Evolutionary conservation across 192 early-diverging fungal genomes (phyloP).

Genomic region (Backusella tuberculispora): DNA sequence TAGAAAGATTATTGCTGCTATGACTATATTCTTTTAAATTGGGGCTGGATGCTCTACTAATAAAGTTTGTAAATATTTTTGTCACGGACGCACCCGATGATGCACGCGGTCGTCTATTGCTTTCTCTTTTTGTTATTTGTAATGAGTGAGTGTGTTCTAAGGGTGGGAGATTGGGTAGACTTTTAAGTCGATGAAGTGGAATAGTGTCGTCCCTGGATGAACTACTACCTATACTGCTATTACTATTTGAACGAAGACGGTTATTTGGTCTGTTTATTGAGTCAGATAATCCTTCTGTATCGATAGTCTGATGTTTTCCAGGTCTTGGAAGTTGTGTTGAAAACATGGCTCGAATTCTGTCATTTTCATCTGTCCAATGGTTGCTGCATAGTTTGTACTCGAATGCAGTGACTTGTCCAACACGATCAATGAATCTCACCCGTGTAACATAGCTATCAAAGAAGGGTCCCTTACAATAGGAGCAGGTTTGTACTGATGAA

Average conservation of each 20-base stretch:
- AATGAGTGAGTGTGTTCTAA: background rate
- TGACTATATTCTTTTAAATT: background rate
- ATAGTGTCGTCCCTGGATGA: background rate
- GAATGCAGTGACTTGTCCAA: slow-evolving; percentile 51
- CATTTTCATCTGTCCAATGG: slow-evolving; percentile 75
- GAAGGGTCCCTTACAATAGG: slow-evolving; percentile 81
- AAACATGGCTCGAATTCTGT: slow-evolving; percentile 66
- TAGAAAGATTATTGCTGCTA: background rate
- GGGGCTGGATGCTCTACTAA: background rate
- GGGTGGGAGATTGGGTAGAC: slow-evolving; percentile 17
- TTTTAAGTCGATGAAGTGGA: slow-evolving; percentile 17
- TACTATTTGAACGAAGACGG: slow-evolving; percentile 16
- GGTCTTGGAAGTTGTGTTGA: background rate
- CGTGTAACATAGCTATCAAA: slow-evolving; percentile 65
- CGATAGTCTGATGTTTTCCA: background rate
- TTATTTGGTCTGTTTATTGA: background rate
- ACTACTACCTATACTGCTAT: background rate
- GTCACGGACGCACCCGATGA: slow-evolving; percentile 16
- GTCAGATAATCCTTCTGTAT: slow-evolving; percentile 15
- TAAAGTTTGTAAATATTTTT: slow-evolving; percentile 22
- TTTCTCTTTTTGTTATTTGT: background rate
- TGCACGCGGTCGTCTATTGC: slow-evolving; percentile 15
- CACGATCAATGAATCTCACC: slow-evolving; percentile 61
- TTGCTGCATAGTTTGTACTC: slow-evolving; percentile 75
- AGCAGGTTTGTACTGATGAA: slow-evolving; percentile 59